These are phyloP conservation scores for Madurella fahalii DNA, from an alignment of 2,329 filamentous ascomycete genomes.

Conservation along the genomic window DNA sequence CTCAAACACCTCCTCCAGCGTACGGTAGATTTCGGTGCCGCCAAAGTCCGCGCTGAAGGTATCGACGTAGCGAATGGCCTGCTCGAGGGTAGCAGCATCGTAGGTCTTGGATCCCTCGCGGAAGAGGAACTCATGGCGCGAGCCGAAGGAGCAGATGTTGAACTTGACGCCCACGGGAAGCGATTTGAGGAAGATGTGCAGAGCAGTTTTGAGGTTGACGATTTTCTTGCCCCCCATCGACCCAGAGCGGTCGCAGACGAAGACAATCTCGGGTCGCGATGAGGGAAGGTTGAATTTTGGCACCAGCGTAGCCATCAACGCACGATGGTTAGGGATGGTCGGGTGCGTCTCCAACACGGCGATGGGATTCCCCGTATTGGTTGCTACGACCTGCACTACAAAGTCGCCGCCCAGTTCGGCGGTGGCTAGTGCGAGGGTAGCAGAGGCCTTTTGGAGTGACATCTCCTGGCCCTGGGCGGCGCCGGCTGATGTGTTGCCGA, in stretches of 20 bases:
- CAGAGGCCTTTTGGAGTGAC: conserved; percentile 57
- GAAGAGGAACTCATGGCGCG: conserved; percentile 41
- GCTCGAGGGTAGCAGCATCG: conserved; percentile 38
- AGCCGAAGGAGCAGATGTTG: conserved; percentile 67
- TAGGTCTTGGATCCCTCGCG: conserved; percentile 44
- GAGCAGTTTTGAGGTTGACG: conserved; percentile 47
- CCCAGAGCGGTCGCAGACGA: conserved; percentile 68
- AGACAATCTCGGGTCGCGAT: conserved; percentile 59
- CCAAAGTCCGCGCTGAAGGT: conserved; percentile 45
- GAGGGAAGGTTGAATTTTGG: conserved; percentile 62
- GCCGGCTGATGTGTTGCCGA: conserved; percentile 53
- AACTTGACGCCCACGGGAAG: conserved; percentile 61
- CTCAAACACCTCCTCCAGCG: conserved; percentile 42
- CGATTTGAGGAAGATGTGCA: conserved; percentile 62
- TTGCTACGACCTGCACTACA: conserved; percentile 59
- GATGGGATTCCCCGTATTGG: conserved; percentile 55
- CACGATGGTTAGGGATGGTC: conserved; percentile 55
- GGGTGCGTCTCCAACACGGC: conserved; percentile 66
- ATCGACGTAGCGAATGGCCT: conserved; percentile 40
- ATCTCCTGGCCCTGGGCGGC: conserved; percentile 42
- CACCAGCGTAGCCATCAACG: conserved; percentile 67
- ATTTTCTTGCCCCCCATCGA: conserved; percentile 56
- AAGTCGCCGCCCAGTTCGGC: conserved; percentile 61
- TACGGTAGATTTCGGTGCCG: conserved; percentile 49
- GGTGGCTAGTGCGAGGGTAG: conserved; percentile 51